phyloP scores from a whole-genome alignment of 768 basidiomycete species.

The Leccinum ochraceum region DNA sequence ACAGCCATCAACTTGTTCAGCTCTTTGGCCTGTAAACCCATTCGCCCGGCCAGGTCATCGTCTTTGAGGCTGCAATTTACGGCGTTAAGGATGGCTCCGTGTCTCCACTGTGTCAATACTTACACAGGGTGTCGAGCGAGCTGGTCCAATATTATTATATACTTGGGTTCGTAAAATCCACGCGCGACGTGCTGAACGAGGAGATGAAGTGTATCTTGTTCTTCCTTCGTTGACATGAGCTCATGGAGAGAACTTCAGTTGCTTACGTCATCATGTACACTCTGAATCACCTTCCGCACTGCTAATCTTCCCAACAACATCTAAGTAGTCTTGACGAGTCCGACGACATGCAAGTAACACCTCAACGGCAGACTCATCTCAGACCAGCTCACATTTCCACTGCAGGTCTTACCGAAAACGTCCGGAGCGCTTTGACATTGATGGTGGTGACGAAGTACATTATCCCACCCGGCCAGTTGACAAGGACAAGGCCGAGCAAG shows the following conservation, averaged over 20 bases:
- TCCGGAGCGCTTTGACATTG: slow-evolving; percentile 58
- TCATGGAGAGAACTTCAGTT: neutral
- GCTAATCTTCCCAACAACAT: too few species aligned
- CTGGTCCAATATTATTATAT: slow-evolving; percentile 90
- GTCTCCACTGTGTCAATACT: slow-evolving; percentile 48
- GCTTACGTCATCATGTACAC: neutral
- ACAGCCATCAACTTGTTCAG: slow-evolving; percentile 87
- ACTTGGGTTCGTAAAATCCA: slow-evolving; percentile 93
- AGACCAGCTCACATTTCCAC: slow-evolving; percentile 11
- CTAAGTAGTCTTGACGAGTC: too few species aligned
- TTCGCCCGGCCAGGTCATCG: slow-evolving; percentile 88
- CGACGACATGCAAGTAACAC: slow-evolving; percentile 27
- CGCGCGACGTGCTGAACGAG: slow-evolving; percentile 93
- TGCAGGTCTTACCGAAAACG: slow-evolving; percentile 37
- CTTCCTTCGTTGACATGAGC: slow-evolving; percentile 69
- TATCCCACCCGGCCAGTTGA: slow-evolving; percentile 97
- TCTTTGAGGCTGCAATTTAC: slow-evolving; percentile 74
- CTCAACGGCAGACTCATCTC: neutral
- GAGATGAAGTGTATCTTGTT: slow-evolving; percentile 77
- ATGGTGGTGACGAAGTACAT: slow-evolving; percentile 75
- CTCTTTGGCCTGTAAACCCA: slow-evolving; percentile 89
- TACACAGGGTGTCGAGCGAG: slow-evolving; percentile 92
- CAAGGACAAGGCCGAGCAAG: slow-evolving; percentile 96
- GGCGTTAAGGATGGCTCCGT: neutral
- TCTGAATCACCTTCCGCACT: too few species aligned